Evolutionary conservation across 805 yeast species (phyloP).

Genomic region (Teunomyces aglyptinius): DNA sequence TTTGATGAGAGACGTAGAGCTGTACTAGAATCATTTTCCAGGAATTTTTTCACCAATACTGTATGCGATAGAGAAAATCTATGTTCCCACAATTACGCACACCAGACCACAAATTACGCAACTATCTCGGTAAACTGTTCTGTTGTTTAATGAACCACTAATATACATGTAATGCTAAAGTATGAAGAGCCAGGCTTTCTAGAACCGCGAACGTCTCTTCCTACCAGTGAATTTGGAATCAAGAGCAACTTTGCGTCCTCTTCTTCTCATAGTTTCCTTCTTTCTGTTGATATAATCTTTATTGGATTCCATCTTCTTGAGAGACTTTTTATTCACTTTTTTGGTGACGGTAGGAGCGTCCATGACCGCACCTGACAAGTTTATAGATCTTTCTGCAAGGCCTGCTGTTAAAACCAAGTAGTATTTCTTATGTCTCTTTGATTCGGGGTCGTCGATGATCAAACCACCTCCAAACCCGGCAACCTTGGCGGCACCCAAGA

Average conservation of each 20-base stretch:
- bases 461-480: slow-evolving; percentile 97
- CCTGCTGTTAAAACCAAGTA: slow-evolving; percentile 91
- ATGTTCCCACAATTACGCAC: slow-evolving; percentile 10
- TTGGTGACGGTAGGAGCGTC: slow-evolving; percentile 55
- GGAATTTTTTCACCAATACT: slow-evolving; percentile 4
- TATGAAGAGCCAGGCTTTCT: background rate
- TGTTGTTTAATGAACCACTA: background rate
- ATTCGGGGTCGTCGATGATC: slow-evolving; percentile 90
- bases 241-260: slow-evolving; percentile 85
- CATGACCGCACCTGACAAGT: slow-evolving; percentile 76
- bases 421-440: slow-evolving; percentile 86
- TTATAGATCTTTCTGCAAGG: slow-evolving; percentile 66
- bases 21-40: background rate
- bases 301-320: slow-evolving; percentile 63
- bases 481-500: slow-evolving; percentile 80
- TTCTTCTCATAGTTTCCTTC: slow-evolving; percentile 87
- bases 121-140: background rate
- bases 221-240: slow-evolving; percentile 94
- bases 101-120: background rate
- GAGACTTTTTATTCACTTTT: slow-evolving; percentile 45
- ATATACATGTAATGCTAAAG: slow-evolving; percentile 1
- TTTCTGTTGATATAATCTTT: slow-evolving; percentile 84
- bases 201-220: slow-evolving; percentile 46
- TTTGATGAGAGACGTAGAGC: background rate
- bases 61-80: too few species aligned